These are phyloP conservation scores for Talaromyces sp. DNA, from an alignment of 2,329 filamentous ascomycete genomes.

Conservation along the genomic window DNA sequence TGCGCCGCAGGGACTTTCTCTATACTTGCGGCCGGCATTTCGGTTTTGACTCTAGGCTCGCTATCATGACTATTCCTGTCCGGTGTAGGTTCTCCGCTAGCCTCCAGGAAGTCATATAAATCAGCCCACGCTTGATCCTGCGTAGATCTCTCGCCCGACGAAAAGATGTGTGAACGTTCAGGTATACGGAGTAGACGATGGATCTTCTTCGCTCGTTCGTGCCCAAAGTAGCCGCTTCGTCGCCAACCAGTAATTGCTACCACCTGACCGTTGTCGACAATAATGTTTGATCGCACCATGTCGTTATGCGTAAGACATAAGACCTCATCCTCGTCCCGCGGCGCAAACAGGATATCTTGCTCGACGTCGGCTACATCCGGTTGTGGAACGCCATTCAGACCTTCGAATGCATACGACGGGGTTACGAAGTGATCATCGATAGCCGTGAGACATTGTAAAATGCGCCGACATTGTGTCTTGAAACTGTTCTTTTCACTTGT, in stretches of 20 bases:
- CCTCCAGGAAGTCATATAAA: constrained; percentile 32
- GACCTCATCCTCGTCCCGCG: constrained; percentile 26
- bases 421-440: constrained; percentile 26
- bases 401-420: constrained; percentile 35
- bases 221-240: constrained; percentile 40
- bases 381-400: constrained; percentile 30
- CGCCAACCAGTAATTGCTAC: constrained; percentile 41
- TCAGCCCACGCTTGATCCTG: constrained; percentile 32
- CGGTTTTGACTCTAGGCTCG: constrained; percentile 34
- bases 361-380: constrained; percentile 27
- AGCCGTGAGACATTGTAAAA: constrained; percentile 29
- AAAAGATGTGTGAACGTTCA: constrained; percentile 19
- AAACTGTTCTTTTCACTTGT: constrained; percentile 31
- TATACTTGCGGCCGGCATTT: constrained; percentile 29
- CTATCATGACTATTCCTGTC: not conserved
- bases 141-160: constrained; percentile 18
- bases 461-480: constrained; percentile 37
- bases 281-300: constrained; percentile 36
- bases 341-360: constrained; percentile 32
- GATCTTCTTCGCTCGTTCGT: constrained; percentile 31
- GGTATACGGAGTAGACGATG: constrained; percentile 33
- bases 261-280: constrained; percentile 36
- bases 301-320: constrained; percentile 38
- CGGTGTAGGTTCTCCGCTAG: constrained; percentile 15
- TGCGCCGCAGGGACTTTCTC: constrained; percentile 33